Percentiles rank a stretch among this genome's conserved stretches.
These are phyloP conservation scores for Ilyonectria sp. DNA, from an alignment of 2,329 filamentous ascomycete species.

Conservation along the genomic window DNA sequence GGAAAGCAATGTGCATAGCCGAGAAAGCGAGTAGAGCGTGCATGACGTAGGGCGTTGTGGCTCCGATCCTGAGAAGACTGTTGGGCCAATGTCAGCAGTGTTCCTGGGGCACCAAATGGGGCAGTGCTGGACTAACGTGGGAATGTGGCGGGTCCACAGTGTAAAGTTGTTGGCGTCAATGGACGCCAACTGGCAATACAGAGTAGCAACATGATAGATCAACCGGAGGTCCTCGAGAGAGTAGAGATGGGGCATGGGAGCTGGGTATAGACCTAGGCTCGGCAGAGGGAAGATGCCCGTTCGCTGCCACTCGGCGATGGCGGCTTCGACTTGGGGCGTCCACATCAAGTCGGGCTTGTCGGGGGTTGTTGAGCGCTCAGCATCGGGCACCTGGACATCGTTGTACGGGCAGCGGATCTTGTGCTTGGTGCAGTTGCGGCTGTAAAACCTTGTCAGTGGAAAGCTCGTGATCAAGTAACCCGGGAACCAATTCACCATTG, in stretches of 20 bases:
- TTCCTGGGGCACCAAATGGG: slow-evolving; percentile 2
- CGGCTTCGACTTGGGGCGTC: slow-evolving; percentile 86
- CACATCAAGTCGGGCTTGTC: slow-evolving; percentile 83
- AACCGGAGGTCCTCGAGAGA: slow-evolving; percentile 86
- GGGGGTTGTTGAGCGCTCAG: slow-evolving; percentile 72
- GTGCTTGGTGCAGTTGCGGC: slow-evolving; percentile 98
- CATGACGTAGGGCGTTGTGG: slow-evolving; percentile 91
- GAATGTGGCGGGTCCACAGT: slow-evolving; percentile 93
- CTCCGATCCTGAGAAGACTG: slow-evolving; percentile 78
- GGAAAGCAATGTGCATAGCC: slow-evolving; percentile 93
- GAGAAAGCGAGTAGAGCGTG: slow-evolving; percentile 92
- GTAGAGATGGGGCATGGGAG: slow-evolving; percentile 80
- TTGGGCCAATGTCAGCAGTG: slow-evolving; percentile 32
- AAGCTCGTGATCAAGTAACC: background rate
- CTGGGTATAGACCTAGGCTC: slow-evolving; percentile 82
- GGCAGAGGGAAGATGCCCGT: slow-evolving; percentile 90
- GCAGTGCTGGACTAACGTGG: slow-evolving; percentile 76
- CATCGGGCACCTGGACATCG: slow-evolving; percentile 79
- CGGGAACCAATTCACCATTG: slow-evolving; percentile 81
- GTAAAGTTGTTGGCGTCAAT: slow-evolving; percentile 88
- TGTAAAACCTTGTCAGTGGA: slow-evolving; percentile 54
- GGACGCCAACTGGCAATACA: slow-evolving; percentile 85
- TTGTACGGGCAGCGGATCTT: slow-evolving; percentile 99
- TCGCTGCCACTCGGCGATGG: slow-evolving; percentile 86
- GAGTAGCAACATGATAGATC: slow-evolving; percentile 90